phyloP scores from a whole-genome alignment of 805 yeast genomes.

The Lipomyces orientalis region DNA sequence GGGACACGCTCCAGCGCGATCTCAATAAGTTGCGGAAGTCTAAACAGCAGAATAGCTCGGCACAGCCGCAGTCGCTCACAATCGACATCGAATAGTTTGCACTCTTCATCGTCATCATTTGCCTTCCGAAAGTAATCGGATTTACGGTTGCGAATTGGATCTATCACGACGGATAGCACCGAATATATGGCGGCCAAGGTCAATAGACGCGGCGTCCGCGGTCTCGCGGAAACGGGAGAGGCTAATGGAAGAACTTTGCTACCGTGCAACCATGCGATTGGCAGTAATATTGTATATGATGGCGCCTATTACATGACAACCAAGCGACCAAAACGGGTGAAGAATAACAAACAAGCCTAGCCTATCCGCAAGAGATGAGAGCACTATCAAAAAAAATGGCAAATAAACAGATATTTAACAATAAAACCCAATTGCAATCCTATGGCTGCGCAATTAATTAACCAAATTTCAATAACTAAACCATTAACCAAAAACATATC shows the following conservation, averaged over 20 bases:
- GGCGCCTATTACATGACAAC: not conserved
- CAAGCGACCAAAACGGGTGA: not conserved
- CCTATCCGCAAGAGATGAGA: not conserved
- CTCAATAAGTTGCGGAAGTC: not conserved
- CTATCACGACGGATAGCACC: not conserved
- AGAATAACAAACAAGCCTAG: not conserved
- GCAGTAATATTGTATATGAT: not conserved
- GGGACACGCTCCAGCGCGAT: conserved; percentile 26
- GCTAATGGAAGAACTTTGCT: not conserved
- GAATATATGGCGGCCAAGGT: not conserved
- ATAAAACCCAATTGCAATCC: not conserved
- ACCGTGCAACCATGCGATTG: not conserved
- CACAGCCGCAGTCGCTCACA: not conserved
- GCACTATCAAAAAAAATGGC: not conserved
- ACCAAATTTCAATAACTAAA: not conserved
- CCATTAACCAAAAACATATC: not conserved
- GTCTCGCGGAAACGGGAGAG: too few relatives aligned
- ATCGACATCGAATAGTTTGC: not conserved
- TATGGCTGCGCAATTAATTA: not conserved
- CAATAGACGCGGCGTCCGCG: not conserved
- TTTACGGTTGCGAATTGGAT: not conserved
- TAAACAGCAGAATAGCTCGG: not conserved
- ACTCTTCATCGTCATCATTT: not conserved
- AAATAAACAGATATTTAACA: not conserved
- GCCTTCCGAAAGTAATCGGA: not conserved